phyloP scores from a whole-genome alignment of 768 basidiomycete genomes.

The Lactarius deliciosus region DNA sequence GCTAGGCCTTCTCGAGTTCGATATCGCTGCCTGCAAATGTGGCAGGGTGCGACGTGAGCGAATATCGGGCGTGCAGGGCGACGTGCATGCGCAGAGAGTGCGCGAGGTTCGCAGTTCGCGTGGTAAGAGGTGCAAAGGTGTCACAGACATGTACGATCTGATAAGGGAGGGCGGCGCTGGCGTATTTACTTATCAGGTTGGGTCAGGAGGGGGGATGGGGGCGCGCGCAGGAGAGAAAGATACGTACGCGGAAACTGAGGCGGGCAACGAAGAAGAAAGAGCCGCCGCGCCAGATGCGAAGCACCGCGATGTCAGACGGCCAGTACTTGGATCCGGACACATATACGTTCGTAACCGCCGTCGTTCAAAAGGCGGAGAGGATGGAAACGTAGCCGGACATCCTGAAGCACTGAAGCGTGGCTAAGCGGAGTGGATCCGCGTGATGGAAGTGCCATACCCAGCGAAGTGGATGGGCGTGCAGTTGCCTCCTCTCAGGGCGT shows the following conservation, averaged over 20 bases:
- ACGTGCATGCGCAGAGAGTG: too few relatives aligned
- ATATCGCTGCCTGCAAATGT: too few relatives aligned
- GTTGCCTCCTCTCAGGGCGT: conserved; percentile 11
- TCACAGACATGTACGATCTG: conserved; percentile 29
- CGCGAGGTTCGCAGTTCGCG: conserved; percentile 6
- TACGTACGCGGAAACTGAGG: conserved; percentile 40
- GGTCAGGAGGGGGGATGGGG: neutral
- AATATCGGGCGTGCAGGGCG: too few relatives aligned
- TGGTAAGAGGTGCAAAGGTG: conserved; percentile 38
- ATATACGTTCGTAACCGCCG: neutral
- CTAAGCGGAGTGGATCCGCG: neutral
- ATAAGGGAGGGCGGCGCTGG: conserved; percentile 26
- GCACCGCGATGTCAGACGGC: conserved; percentile 44
- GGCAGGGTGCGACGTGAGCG: too few relatives aligned
- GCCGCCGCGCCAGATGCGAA: conserved; percentile 48
- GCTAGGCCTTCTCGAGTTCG: too few relatives aligned
- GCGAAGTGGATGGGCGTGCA: conserved; percentile 34
- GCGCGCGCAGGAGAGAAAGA: neutral
- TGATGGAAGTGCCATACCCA: conserved; percentile 30
- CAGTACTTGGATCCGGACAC: conserved; percentile 39
- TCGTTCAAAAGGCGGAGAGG: neutral
- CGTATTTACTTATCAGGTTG: too few relatives aligned
- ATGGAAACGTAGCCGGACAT: conserved; percentile 18
- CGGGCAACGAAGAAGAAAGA: conserved; percentile 40
- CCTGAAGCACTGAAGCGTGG: conserved; percentile 39